phyloP scores from a whole-genome alignment of 1,284 basidiomycete genomes.

The Irpex rosettiformis region DNA sequence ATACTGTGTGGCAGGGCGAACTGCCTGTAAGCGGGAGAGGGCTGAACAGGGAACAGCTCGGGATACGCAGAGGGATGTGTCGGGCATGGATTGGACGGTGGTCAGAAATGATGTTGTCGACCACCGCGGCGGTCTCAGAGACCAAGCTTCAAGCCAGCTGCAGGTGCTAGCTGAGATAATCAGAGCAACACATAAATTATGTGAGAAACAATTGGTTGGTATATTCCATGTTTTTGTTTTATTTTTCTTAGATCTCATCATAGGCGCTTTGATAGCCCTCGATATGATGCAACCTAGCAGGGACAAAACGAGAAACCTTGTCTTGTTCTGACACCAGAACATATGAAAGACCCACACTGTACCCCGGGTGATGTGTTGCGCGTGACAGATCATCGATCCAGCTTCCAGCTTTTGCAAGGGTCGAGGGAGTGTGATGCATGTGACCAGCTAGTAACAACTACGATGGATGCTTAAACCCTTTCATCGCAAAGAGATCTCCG shows the following conservation, averaged over 20 bases:
- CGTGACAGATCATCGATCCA: too few relatives aligned
- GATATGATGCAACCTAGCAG: neutral
- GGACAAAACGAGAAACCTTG: neutral
- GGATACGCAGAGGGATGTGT: conserved; percentile 52
- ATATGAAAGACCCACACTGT: neutral
- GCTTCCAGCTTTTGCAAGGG: too few relatives aligned
- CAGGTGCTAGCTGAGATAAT: too few relatives aligned
- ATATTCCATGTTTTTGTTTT: neutral
- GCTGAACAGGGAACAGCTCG: conserved; percentile 45
- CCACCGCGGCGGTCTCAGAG: too few relatives aligned
- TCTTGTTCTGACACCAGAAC: neutral
- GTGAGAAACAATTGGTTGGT: neutral
- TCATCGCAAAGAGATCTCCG: too few relatives aligned
- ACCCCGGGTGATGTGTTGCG: too few relatives aligned
- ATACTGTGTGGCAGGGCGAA: conserved; percentile 45
- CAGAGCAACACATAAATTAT: neutral
- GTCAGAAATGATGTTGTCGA: conserved; percentile 18
- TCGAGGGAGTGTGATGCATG: too few relatives aligned
- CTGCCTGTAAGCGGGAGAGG: conserved; percentile 38
- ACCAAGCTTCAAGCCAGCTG: too few relatives aligned
- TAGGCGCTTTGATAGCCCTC: neutral
- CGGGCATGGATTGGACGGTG: conserved; percentile 58
- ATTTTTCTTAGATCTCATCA: neutral
- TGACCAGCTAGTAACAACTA: too few relatives aligned
- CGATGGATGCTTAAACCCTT: neutral